A percentile compares a stretch with the other conserved stretches of the same genome.
Conservation (phyloP, 2,329 filamentous ascomycete genomes). For the Colletotrichum sp. region DNA sequence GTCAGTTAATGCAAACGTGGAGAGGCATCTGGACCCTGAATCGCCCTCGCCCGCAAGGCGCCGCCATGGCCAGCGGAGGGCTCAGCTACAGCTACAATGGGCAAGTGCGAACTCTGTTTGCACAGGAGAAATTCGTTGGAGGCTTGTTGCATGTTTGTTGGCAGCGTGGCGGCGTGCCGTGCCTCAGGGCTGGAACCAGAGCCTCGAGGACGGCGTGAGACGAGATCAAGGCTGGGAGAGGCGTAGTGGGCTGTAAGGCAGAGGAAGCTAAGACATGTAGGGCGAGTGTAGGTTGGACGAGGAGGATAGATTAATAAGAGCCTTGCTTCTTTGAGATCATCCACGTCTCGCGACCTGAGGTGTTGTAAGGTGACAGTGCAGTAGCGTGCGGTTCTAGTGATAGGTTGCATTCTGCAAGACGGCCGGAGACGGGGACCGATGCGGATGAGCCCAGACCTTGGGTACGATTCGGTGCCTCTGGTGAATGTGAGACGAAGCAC, state of each 20-base stretch:
- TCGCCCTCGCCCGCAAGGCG: neutral
- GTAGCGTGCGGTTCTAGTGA: constrained; percentile 6
- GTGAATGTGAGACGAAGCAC: neutral
- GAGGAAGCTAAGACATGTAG: neutral
- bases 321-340: neutral
- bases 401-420: constrained; percentile 6
- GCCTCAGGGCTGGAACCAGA: neutral
- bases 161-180: neutral
- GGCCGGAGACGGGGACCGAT: neutral
- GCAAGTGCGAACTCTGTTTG: neutral
- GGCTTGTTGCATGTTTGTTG: neutral
- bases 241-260: neutral
- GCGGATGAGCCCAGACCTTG: neutral
- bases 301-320: neutral
- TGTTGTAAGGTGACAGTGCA: neutral
- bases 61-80: neutral
- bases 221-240: neutral
- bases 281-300: neutral
- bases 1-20: neutral
- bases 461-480: neutral
- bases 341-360: neutral
- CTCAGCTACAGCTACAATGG: neutral
- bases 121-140: neutral
- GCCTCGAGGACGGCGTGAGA: neutral
- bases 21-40: constrained; percentile 9